Conservation (phyloP, 2,329 filamentous ascomycete genomes). For the Trichophyton rubrum region DNA sequence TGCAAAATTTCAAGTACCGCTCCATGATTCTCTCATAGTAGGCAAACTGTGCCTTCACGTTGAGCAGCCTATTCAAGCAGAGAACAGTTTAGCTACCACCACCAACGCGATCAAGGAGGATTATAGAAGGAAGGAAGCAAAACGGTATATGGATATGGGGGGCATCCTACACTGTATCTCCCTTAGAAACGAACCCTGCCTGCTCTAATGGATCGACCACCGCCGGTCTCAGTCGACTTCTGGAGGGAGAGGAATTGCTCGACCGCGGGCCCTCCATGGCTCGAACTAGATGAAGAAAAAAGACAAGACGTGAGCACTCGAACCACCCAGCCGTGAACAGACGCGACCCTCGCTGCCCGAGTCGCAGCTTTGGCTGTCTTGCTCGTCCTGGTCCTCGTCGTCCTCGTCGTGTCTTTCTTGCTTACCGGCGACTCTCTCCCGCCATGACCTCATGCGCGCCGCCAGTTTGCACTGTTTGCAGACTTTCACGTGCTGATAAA, state of each 20-base stretch:
- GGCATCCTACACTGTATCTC: slow-evolving; percentile 59
- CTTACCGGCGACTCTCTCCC: background rate
- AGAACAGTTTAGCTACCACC: background rate
- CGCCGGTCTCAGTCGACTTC: slow-evolving; percentile 58
- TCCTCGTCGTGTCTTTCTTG: background rate
- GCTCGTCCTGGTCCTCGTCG: too few species aligned
- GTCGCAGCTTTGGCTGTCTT: background rate
- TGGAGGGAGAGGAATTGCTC: slow-evolving; percentile 22
- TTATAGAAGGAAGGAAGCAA: background rate
- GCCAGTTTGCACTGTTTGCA: slow-evolving; percentile 5
- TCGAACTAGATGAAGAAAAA: background rate
- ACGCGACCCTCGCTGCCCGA: background rate
- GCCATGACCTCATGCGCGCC: background rate
- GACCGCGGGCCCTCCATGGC: slow-evolving; percentile 6
- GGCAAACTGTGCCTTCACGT: slow-evolving; percentile 64
- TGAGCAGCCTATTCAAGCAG: slow-evolving; percentile 45
- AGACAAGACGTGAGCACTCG: background rate
- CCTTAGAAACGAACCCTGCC: slow-evolving; percentile 80
- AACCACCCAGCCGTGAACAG: background rate
- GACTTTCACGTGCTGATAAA: background rate
- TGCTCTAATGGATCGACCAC: slow-evolving; percentile 64
- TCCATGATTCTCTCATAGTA: slow-evolving; percentile 83
- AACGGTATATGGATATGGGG: background rate
- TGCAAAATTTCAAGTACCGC: slow-evolving; percentile 82
- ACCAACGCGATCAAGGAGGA: too few species aligned